Base-by-base conservation (phyloP, 208 protist species). In the Leptomonas seymouri region DNA sequence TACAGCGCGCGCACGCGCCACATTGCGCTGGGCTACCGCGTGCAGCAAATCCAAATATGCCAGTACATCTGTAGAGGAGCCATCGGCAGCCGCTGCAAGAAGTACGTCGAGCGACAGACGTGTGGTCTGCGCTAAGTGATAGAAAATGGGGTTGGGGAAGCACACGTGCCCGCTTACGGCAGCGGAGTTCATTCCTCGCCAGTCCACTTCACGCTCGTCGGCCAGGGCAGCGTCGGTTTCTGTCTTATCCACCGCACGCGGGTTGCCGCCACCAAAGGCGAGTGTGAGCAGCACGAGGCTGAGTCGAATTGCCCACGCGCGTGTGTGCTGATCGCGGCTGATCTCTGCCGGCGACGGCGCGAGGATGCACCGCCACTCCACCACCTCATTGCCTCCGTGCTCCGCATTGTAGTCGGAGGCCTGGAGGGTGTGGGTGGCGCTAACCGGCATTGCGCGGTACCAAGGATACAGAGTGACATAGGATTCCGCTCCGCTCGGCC, bases 251-350 rank as follows among this genome's bases (percentile, higher is more conserved):
- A 67, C 44, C 25, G 20, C 53, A 16, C 57, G 71, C 21, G 71
- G 71, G 44, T 50, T 71, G 20, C 71, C 71, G 3, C 71, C 71
- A 18, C 71, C 71, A 36, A 77, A 77, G 49, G 71, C 71, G 1
- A 62, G 36, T 7, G 50, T 48, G 23, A 77, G 63, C 49, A 77
- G 58, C 63, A 77, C n/a, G 23, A 71, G n/a, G 27, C 58, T 64
- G 46, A 77, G 55, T 21, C 71, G 71, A 2, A 51, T 45, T 3
- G 71, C 71, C 71, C 71, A 77, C 27, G 55, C 45, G 11, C 61
- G 50, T 1, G 25, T 27, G 11, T 41, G 65, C 36, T 63, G 27
- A 41, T 67, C 64, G 2, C 67, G 51, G 31, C 41, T 27, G 30
- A 49, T 21, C 46, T 77, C 71, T 18, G 36, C 12, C 1, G 58